phyloP scores from a whole-genome alignment of 2,329 filamentous ascomycete species.

The Leptographium procerum region DNA sequence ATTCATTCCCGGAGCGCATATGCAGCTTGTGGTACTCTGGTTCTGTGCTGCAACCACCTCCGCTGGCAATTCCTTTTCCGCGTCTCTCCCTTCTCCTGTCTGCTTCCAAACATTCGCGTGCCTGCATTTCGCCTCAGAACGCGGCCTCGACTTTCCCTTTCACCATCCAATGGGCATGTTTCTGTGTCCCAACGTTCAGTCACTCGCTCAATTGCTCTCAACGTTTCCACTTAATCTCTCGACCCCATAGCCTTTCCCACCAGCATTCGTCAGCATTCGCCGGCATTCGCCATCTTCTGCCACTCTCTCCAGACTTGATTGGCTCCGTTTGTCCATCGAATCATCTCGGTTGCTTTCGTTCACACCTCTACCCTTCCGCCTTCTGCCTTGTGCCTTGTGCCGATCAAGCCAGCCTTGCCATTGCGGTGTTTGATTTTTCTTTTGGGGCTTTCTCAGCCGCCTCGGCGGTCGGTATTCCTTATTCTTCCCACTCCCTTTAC shows the following conservation, averaged over 20 bases:
- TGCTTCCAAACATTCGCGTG: slow-evolving; percentile 2
- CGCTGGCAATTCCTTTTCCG: neutral
- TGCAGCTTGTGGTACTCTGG: slow-evolving; percentile 4
- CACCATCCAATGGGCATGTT: neutral
- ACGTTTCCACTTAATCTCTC: too few relatives aligned
- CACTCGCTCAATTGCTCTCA: neutral
- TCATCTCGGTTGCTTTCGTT: too few relatives aligned
- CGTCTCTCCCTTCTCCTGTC: slow-evolving; percentile 2
- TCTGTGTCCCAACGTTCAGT: neutral
- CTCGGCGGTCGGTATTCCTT: neutral
- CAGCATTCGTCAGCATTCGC: neutral
- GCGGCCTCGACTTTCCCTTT: neutral
- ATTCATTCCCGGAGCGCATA: neutral
- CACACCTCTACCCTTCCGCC: neutral
- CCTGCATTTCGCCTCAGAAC: neutral
- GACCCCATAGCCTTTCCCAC: too few relatives aligned
- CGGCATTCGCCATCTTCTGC: neutral
- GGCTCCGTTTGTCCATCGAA: neutral
- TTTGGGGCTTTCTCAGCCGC: neutral
- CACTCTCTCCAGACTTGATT: neutral
- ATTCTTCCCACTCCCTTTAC: neutral
- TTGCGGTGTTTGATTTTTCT: neutral
- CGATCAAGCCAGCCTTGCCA: neutral
- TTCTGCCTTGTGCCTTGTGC: neutral
- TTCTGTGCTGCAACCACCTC: neutral